Evolutionary conservation across 1,284 basidiomycete species (phyloP), one percentile per base, ranked within the genome.

Genomic region (Xerocomus cyaneibrunnescens): DNA sequence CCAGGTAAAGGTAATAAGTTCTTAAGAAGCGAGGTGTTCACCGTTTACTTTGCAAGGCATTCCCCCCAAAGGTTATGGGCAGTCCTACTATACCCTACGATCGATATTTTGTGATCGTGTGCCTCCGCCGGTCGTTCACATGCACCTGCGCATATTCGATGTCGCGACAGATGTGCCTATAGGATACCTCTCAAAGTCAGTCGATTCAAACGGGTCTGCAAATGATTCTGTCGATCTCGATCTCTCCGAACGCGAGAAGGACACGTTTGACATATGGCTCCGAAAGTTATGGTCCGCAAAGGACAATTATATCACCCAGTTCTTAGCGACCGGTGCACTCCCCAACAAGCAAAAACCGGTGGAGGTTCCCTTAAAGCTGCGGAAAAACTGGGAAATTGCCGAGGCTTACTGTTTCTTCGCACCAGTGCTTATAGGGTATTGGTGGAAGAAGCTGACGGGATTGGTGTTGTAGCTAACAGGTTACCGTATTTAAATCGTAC

Each of bases 91-190:
- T 70, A 94, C 93, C 31, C 73, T 98, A 22, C 84, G 89, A 32
- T 94, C 92, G 3, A 88, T 97, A 54, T 98, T 97, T 72, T 80
- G 89, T 59, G 80, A 87, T 57, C 80, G 89, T 14, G 76, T 93
- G 3, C 79, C 94, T 0, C 94, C 96, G 1, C 96, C 95, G 0
- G 74, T 78, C 1, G 80, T 98, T 17, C 90, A 96, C 67, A 78
- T 98, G 60, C 95, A 98, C 66, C 70, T 97, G 35, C 83, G 89
- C 32, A 74, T 87, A 56, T 88, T 92, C 66, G 75, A 87, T 58
- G 84, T 93, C 9, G 72, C 74, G 7, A 70, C 68, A 25, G 78
- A 82, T 17, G 75, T 92, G 16, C 89, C 89, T 5, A 83, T 89
- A 51, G 85, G 87, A 31, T 74, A 82, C 58, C 54, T 80, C 34